Conservation (phyloP, 2,329 filamentous ascomycete species). For the Fusarium nurragi region DNA sequence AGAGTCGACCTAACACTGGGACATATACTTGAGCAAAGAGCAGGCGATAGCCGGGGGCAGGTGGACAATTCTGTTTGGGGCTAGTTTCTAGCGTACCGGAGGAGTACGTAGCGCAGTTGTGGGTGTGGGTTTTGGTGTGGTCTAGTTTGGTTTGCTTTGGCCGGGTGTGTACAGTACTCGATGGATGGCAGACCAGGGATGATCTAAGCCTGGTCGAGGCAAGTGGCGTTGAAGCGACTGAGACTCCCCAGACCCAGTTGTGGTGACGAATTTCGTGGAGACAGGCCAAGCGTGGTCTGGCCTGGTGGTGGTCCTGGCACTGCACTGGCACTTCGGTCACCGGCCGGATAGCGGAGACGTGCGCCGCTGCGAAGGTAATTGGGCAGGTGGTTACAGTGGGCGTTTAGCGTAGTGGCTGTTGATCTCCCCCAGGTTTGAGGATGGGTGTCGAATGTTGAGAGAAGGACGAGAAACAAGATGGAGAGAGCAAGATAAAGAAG, state of each 20-base stretch:
- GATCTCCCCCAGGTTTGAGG: conserved; percentile 14
- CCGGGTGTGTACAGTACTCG: conserved; percentile 20
- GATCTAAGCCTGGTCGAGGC: conserved; percentile 40
- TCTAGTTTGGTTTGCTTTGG: background rate
- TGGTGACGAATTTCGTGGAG: conserved; percentile 46
- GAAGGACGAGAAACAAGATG: background rate
- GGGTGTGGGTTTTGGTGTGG: conserved; percentile 19
- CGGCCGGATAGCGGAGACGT: conserved; percentile 36
- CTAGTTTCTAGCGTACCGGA: conserved; percentile 39
- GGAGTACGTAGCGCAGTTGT: conserved; percentile 31
- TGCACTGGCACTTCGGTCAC: conserved; percentile 36
- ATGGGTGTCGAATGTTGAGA: background rate
- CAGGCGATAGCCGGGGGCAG: conserved; percentile 36
- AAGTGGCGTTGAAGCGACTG: conserved; percentile 41
- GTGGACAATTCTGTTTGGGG: conserved; percentile 42
- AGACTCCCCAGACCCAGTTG: conserved; percentile 37
- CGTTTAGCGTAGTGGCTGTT: conserved; percentile 15
- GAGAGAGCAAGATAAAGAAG: background rate
- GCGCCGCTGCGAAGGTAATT: conserved; percentile 30
- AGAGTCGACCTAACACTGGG: conserved; percentile 29
- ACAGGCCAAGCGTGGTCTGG: conserved; percentile 14
- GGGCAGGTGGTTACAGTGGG: conserved; percentile 23
- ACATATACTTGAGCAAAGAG: too few species aligned
- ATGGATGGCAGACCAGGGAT: conserved; percentile 34
- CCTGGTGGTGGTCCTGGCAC: background rate